Conservation (phyloP, 2,329 filamentous ascomycete genomes). For the Sclerotinia borealis region DNA sequence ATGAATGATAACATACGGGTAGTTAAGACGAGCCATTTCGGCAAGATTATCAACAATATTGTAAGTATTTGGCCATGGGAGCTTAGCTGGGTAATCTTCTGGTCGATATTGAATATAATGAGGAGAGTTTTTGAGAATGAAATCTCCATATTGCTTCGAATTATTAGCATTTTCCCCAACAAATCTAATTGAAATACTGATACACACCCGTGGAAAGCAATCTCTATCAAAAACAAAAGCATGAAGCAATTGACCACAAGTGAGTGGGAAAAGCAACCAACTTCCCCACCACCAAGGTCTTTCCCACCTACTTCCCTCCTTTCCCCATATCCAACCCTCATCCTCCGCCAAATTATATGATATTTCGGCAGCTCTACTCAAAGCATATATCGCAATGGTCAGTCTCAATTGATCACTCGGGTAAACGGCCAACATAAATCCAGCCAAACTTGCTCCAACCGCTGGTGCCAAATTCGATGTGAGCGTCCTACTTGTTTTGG, state of each 20-base stretch:
- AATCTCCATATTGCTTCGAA: constrained; percentile 46
- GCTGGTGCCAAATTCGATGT: constrained; percentile 82
- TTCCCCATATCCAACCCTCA: constrained; percentile 61
- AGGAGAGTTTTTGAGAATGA: constrained; percentile 64
- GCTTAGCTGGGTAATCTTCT: constrained; percentile 54
- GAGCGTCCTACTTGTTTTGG: constrained; percentile 64
- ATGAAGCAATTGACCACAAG: constrained; percentile 70
- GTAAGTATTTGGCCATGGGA: constrained; percentile 69
- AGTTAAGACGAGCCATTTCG: constrained; percentile 72
- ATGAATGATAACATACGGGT: constrained; percentile 58
- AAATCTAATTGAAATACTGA: constrained; percentile 29
- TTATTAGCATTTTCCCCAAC: constrained; percentile 8
- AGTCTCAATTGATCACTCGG: constrained; percentile 65
- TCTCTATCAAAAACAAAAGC: constrained; percentile 73
- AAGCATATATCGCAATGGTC: constrained; percentile 73
- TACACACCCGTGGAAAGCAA: constrained; percentile 57
- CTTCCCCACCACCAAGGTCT: constrained; percentile 79
- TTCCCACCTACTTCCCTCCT: constrained; percentile 48
- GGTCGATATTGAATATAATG: constrained; percentile 75
- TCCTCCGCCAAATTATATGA: constrained; percentile 78
- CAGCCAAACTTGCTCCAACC: constrained; percentile 82
- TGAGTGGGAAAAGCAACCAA: constrained; percentile 73
- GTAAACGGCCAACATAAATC: constrained; percentile 73
- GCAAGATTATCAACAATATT: constrained; percentile 77
- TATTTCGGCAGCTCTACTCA: constrained; percentile 79